Percentiles rank a stretch among this genome's conserved stretches.
phyloP scores from a whole-genome alignment of 148 eudicot genomes.

The Camellia japonica region DNA sequence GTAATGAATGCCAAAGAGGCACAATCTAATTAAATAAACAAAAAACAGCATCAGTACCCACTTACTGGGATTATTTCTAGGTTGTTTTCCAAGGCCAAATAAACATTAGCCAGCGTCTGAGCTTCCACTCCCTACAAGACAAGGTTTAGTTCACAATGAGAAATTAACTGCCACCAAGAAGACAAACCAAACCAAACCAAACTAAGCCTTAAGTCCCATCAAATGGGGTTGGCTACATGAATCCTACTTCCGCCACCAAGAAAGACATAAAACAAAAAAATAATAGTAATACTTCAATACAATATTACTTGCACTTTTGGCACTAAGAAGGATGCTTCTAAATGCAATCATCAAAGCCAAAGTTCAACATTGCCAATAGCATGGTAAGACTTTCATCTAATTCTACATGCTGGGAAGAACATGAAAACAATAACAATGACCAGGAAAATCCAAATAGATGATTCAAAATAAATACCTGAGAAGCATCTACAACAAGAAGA shows the following conservation, averaged over 20 bases:
- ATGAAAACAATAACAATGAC: not conserved
- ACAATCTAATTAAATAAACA: not conserved
- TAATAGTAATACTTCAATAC: not conserved
- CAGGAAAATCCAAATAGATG: slow-evolving; percentile 4
- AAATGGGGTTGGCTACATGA: too few species aligned
- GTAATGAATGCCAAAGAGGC: not conserved
- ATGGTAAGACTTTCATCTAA: not conserved
- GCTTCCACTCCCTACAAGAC: slow-evolving; percentile 94
- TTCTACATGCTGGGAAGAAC: not conserved
- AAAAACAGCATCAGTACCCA: slow-evolving; percentile 13
- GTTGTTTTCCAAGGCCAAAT: slow-evolving; percentile 92
- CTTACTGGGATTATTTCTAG: slow-evolving; percentile 95
- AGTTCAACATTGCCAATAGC: not conserved
- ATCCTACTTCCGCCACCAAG: too few species aligned
- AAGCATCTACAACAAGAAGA: slow-evolving; percentile 92
- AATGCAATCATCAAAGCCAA: not conserved
- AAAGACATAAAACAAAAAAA: not conserved
- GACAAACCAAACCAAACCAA: too few species aligned
- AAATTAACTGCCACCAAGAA: not conserved
- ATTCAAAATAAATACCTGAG: slow-evolving; percentile 49
- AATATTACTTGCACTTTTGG: not conserved
- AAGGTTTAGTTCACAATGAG: slow-evolving; percentile 5
- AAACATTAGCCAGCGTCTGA: slow-evolving; percentile 95
- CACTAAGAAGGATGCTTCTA: not conserved
- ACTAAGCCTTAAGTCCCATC: too few species aligned